phyloP scores from a whole-genome alignment of 2,329 filamentous ascomycete genomes.

The Cercospora beticola region DNA sequence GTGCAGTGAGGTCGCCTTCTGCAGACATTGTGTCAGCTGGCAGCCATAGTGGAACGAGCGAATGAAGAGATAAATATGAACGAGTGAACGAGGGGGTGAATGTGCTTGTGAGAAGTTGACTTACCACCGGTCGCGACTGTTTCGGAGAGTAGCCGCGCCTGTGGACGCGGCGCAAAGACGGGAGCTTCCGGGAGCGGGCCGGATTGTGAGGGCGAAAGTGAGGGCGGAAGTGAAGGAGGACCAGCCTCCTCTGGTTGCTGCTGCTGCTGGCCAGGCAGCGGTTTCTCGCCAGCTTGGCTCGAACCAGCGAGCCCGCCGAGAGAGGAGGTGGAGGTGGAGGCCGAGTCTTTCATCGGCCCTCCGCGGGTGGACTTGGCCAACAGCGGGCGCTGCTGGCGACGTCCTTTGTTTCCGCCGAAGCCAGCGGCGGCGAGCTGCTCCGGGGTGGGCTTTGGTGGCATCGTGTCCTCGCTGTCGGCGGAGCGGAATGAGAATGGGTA shows the following conservation, averaged over 20 bases:
- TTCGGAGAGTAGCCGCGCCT: background rate
- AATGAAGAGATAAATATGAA: background rate
- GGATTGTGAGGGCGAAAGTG: background rate
- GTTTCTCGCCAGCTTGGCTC: background rate
- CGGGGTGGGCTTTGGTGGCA: background rate
- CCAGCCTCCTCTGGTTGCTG: background rate
- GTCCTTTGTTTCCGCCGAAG: background rate
- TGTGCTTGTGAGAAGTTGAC: background rate
- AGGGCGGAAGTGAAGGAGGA: background rate
- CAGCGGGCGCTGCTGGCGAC: background rate
- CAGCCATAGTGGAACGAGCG: background rate
- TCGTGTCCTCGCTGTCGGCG: background rate
- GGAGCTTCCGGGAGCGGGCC: background rate
- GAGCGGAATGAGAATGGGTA: background rate
- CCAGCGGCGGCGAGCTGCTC: background rate
- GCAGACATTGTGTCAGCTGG: slow-evolving; percentile 2
- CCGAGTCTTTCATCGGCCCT: background rate
- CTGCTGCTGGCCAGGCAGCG: background rate
- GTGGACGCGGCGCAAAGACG: background rate
- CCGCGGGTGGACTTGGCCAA: background rate
- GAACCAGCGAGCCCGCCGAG: background rate
- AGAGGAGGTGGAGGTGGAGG: background rate
- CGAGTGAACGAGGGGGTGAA: background rate
- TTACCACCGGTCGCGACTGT: background rate
- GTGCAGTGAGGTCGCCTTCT: background rate